Evolutionary conservation across 257 asterid genomes (phyloP).

Genomic region (Cynanchum wilfordii): DNA sequence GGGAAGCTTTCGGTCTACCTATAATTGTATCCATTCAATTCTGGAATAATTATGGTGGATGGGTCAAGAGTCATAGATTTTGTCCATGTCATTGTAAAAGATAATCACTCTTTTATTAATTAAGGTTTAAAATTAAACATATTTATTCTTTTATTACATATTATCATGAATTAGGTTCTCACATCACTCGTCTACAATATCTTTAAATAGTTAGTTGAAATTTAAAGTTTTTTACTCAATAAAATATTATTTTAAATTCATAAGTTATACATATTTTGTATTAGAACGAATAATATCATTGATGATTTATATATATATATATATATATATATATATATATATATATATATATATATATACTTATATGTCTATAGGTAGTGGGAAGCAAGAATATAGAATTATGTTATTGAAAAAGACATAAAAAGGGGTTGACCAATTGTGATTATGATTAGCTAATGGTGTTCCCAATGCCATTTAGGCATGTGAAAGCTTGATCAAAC

Average conservation of each 20-base stretch:
- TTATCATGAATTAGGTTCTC: no score
- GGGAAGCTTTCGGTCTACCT: neutral
- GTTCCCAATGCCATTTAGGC: slow-evolving; percentile 77
- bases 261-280: no score
- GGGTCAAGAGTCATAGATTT: slow-evolving; percentile 30
- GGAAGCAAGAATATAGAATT: slow-evolving; percentile 50
- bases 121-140: neutral
- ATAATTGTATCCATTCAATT: slow-evolving; percentile 4
- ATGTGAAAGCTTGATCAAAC: slow-evolving; percentile 48
- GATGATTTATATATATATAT: no score
- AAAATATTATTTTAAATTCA: no score
- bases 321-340: no score
- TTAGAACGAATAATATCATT: no score
- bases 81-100: slow-evolving; percentile 19
- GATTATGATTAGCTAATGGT: slow-evolving; percentile 41
- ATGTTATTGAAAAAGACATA: slow-evolving; percentile 41
- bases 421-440: slow-evolving; percentile 42
- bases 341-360: no score
- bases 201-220: no score
- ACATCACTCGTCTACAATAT: no score
- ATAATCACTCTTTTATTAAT: slow-evolving; percentile 13
- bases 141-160: no score
- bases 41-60: slow-evolving; percentile 22
- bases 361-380: slow-evolving; percentile 19
- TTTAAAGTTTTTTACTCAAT: no score